Base-by-base conservation (phyloP, 768 basidiomycete species). In the Xerocomus brunneocitrinus region DNA sequence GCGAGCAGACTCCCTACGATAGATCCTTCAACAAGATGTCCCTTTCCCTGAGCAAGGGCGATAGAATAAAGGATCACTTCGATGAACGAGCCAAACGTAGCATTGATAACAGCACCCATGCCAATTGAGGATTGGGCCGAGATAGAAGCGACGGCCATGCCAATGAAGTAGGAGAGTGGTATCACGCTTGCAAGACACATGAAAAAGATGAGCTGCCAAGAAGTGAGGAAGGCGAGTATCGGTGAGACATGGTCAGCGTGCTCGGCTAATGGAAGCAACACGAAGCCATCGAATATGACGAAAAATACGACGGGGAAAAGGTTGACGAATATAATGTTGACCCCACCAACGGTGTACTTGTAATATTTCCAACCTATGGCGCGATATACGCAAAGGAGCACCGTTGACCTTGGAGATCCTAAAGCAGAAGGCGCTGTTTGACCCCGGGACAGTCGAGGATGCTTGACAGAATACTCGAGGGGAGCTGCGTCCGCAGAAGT, bases 61-160 rank as follows among this genome's bases (percentile, higher is more conserved):
- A 98, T 91, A 31, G 74, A 73, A 66, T 99, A 99, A 2, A 99
- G 80, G 59, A 99, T 80, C 63, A 99, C 90, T 72, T 99, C 97
- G 65, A 99, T 92, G 67, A 98, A 84, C n/a, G 91, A 94, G 68
- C 97, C 97, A 63, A 99, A 99, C 2, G 93, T 93, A 2, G 97
- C 97, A 67, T 99, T 99, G 77, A 99, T 98, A 62, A 98, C 95
- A 2, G 97, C 97, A 58, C 97, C 97, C 93, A 98, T 97, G 6
- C 97, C 97, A 56, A 99, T 99, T 2, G 90, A 93, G 0, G 92
- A 95, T 65, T 98, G 97, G 0, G 97, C 97, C n/a, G 89, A 92
- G 63, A 99, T 98, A 41, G 91, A 94, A 3, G 97, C 97, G 55
- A 99, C 97, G 8, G 97, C 97, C 97, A 98, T 98, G 16, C 97